phyloP scores from a whole-genome alignment of 768 basidiomycete species.

The Vararia minispora region DNA sequence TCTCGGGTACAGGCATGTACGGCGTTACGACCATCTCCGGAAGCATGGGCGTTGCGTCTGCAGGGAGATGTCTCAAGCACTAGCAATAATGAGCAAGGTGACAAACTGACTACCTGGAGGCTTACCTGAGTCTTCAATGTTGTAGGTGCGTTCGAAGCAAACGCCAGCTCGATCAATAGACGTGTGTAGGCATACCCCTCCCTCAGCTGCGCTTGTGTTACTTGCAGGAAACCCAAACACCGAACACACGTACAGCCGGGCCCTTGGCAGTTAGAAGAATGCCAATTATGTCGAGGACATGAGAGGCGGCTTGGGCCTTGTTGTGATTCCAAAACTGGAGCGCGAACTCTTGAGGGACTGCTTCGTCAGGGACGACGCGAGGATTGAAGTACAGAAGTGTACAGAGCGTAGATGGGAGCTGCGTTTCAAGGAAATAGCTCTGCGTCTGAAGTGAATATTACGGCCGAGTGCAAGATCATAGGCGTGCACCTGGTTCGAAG shows the following conservation, averaged over 20 bases:
- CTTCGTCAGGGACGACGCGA: conserved; percentile 41
- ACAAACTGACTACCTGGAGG: background rate
- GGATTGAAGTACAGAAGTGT: conserved; percentile 64
- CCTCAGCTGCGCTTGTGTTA: conserved; percentile 31
- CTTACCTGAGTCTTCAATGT: conserved; percentile 75
- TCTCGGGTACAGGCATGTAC: conserved; percentile 67
- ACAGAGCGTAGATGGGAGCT: conserved; percentile 56
- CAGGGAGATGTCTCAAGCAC: conserved; percentile 50
- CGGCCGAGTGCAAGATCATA: background rate
- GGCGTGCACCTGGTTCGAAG: conserved; percentile 76
- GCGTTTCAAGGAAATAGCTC: conserved; percentile 94
- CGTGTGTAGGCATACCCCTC: conserved; percentile 53
- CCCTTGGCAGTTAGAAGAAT: conserved; percentile 75
- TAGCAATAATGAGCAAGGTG: conserved; percentile 27
- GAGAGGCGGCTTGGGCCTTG: conserved; percentile 68
- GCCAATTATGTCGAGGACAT: conserved; percentile 78
- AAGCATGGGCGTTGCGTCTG: conserved; percentile 46
- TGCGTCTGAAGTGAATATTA: conserved; percentile 24
- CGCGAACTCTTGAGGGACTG: conserved; percentile 80
- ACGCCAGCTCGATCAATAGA: conserved; percentile 76
- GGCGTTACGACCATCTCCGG: conserved; percentile 58
- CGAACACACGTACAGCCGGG: conserved; percentile 34
- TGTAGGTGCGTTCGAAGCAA: conserved; percentile 92
- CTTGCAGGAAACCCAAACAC: background rate
- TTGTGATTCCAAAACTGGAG: conserved; percentile 95